Evolutionary conservation across 2,329 filamentous ascomycete species (phyloP).

Genomic region (Trichoderma atroviride): DNA sequence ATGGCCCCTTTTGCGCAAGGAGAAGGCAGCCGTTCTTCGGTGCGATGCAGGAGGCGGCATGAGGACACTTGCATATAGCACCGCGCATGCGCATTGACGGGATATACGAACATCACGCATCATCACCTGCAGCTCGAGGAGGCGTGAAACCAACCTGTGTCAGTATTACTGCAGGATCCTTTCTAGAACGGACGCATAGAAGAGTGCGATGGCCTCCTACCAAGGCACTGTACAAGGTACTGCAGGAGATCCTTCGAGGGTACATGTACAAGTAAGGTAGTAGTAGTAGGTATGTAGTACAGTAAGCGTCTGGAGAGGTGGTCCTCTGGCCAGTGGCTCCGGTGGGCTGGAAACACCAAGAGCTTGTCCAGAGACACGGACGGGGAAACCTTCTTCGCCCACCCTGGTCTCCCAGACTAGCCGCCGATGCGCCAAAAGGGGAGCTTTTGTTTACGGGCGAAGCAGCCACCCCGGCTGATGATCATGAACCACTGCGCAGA

Average conservation of each 20-base stretch:
- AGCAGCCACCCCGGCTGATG: slow-evolving; percentile 6
- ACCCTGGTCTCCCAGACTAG: slow-evolving; percentile 4
- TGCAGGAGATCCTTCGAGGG: neutral
- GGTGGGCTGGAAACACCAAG: slow-evolving; percentile 12
- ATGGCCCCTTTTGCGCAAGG: neutral
- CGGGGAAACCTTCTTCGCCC: slow-evolving; percentile 9
- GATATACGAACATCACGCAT: slow-evolving; percentile 2
- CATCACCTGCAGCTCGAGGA: slow-evolving; percentile 13
- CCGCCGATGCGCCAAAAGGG: slow-evolving; percentile 11
- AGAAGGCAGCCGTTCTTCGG: neutral
- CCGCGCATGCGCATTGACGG: neutral
- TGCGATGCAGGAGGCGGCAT: neutral
- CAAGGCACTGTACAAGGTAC: neutral
- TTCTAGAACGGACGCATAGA: slow-evolving; percentile 22
- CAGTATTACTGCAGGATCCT: slow-evolving; percentile 18
- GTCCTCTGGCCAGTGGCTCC: neutral
- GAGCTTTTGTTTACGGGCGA: neutral
- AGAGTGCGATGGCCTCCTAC: neutral
- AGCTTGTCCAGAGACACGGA: neutral
- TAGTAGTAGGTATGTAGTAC: no score
- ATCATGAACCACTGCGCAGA: slow-evolving; percentile 8
- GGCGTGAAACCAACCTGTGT: neutral
- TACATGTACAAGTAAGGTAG: neutral
- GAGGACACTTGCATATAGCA: slow-evolving; percentile 9
- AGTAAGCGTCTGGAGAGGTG: slow-evolving; percentile 3